phyloP scores from a whole-genome alignment of 768 basidiomycete genomes.

The Thelephora aurantiotincta region DNA sequence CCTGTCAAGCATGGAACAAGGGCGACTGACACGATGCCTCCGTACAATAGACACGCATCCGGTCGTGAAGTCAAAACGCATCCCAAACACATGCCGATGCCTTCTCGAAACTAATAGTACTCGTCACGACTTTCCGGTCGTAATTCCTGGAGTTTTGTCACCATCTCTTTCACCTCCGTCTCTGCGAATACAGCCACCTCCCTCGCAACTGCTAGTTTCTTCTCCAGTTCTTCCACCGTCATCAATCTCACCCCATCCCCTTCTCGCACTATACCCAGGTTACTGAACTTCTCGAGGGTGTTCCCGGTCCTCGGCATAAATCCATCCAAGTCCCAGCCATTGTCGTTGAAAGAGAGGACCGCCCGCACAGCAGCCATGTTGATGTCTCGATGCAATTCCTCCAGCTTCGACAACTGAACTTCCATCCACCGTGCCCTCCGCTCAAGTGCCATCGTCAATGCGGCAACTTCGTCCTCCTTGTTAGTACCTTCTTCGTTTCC shows the following conservation, averaged over 20 bases:
- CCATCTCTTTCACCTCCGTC: constrained; percentile 58
- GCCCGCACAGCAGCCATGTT: constrained; percentile 79
- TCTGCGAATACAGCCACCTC: constrained; percentile 61
- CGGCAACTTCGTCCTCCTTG: constrained; percentile 76
- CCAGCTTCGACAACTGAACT: constrained; percentile 76
- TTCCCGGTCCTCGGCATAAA: constrained; percentile 61
- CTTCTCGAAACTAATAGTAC: not conserved
- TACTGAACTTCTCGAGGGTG: constrained; percentile 55
- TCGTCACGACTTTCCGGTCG: constrained; percentile 29
- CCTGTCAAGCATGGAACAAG: too few species aligned
- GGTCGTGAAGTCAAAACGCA: too few species aligned
- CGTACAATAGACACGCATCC: too few species aligned
- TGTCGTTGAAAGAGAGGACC: constrained; percentile 72
- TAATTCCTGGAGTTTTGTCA: constrained; percentile 50
- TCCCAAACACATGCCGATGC: not conserved
- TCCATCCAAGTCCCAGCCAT: constrained; percentile 62
- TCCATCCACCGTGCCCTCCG: constrained; percentile 92
- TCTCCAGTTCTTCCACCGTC: constrained; percentile 61
- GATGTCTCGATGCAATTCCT: constrained; percentile 82
- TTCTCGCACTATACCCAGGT: constrained; percentile 39
- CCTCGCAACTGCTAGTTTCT: constrained; percentile 55
- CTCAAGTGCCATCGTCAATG: constrained; percentile 70
- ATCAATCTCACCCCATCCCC: constrained; percentile 32
- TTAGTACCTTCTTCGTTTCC: constrained; percentile 48
- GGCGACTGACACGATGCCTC: too few species aligned